Conservation (phyloP, 2,329 filamentous ascomycete species). For the Ambrosiella beaveri region DNA sequence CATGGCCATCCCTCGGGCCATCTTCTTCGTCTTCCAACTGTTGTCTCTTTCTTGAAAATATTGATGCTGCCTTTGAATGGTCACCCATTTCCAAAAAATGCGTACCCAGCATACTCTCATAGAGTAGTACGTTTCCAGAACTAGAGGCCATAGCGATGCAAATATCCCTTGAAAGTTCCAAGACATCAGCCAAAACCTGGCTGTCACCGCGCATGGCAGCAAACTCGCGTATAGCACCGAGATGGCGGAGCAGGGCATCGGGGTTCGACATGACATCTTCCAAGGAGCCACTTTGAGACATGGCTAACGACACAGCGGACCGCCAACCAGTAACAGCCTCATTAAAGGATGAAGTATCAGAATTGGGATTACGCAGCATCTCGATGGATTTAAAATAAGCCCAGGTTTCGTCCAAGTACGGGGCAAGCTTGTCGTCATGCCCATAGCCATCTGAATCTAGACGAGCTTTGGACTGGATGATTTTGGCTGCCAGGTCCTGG, state of each 20-base stretch:
- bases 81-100: conserved; percentile 38
- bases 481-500: neutral
- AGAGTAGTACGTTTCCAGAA: conserved; percentile 25
- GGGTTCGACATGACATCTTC: conserved; percentile 21
- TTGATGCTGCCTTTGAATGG: conserved; percentile 30
- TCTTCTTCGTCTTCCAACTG: conserved; percentile 25
- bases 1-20: conserved; percentile 22
- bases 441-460: conserved; percentile 9
- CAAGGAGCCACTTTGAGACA: conserved; percentile 11
- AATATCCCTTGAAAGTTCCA: conserved; percentile 29
- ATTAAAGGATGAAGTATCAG: conserved; percentile 1
- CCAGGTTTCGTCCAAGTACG: conserved; percentile 11
- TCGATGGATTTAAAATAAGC: conserved; percentile 12
- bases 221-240: conserved; percentile 34
- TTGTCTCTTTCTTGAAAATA: conserved; percentile 40
- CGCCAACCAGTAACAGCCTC: conserved; percentile 11
- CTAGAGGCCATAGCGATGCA: conserved; percentile 17
- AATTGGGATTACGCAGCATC: conserved; percentile 6
- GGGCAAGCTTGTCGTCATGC: conserved; percentile 5
- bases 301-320: conserved; percentile 7
- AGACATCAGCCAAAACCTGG: conserved; percentile 26
- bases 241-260: conserved; percentile 29
- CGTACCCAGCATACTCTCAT: conserved; percentile 31
- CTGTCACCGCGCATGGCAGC: conserved; percentile 34
- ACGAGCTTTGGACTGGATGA: conserved; percentile 4